Evolutionary conservation across 129 eudicot genomes (phyloP).

Genomic region (Apium graveolens): DNA sequence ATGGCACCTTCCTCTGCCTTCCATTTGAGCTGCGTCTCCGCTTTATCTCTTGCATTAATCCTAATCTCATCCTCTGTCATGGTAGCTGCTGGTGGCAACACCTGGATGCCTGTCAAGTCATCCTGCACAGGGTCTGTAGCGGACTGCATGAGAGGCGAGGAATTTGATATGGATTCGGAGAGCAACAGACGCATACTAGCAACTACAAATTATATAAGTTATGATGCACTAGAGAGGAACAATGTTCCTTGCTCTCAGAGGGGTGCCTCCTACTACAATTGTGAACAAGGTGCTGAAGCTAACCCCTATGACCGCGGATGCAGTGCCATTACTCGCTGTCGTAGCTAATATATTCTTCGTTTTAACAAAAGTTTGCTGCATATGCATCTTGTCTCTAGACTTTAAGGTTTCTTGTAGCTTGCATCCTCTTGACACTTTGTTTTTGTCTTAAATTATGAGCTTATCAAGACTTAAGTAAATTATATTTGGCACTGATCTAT

Average conservation of each 20-base stretch:
- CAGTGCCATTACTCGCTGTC: constrained; percentile 62
- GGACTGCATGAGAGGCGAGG: constrained; percentile 65
- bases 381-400: background rate
- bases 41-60: background rate
- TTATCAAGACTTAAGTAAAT: too few relatives aligned
- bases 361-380: background rate
- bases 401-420: too few relatives aligned
- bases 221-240: constrained; percentile 63
- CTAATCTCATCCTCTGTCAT: constrained; percentile 5
- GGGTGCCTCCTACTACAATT: constrained; percentile 86
- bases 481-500: too few relatives aligned
- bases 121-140: constrained; percentile 62
- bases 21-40: background rate
- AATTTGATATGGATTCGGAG: constrained; percentile 62
- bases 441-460: too few relatives aligned
- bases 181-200: constrained; percentile 63
- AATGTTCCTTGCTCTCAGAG: constrained; percentile 68
- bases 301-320: constrained; percentile 89
- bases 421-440: too few relatives aligned
- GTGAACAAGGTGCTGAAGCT: constrained; percentile 67
- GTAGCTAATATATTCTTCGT: background rate
- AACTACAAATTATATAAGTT: constrained; percentile 57
- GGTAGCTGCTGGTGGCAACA: constrained; percentile 21
- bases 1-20: constrained; percentile 8
- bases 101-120: constrained; percentile 7